A percentile compares a stretch with the other conserved stretches of the same genome.
These are phyloP conservation scores for Cyclotella sp. DNA, from an alignment of 108 stramenopile genomes.

Conservation along the genomic window DNA sequence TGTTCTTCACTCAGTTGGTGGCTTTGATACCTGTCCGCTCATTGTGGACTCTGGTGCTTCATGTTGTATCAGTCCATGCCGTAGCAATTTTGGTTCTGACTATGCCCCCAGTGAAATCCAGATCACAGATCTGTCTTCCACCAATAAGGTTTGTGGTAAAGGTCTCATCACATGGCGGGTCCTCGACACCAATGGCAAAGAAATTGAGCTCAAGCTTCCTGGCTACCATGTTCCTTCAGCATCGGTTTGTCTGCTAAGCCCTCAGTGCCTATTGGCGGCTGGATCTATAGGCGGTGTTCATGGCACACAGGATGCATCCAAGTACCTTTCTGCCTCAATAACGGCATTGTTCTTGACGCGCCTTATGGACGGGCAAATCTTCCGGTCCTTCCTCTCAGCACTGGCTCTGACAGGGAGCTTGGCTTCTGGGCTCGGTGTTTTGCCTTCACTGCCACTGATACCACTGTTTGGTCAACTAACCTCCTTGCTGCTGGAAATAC, in stretches of 20 bases:
- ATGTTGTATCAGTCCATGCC: slow-evolving; percentile 4
- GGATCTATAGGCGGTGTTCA: background rate
- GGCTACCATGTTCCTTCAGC: slow-evolving; percentile 9
- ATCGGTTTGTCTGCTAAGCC: slow-evolving; percentile 16
- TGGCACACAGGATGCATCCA: background rate
- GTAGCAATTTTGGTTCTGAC: background rate
- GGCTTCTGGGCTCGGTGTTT: background rate
- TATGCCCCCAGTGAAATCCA: slow-evolving; percentile 6
- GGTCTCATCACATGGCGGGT: slow-evolving; percentile 1
- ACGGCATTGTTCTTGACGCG: too few species aligned
- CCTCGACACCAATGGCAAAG: background rate
- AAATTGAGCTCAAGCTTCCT: background rate
- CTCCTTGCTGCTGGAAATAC: background rate
- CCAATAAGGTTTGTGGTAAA: slow-evolving; percentile 14
- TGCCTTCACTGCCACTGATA: background rate
- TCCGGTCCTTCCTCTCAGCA: too few species aligned
- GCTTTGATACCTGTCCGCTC: background rate
- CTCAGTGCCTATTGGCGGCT: background rate
- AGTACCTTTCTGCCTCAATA: background rate
- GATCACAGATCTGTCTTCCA: slow-evolving; percentile 12
- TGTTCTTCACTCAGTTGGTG: too few species aligned
- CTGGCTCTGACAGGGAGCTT: too few species aligned
- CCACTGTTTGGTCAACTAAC: background rate
- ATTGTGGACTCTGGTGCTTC: background rate
- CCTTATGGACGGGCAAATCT: too few species aligned